Percentiles rank a stretch among this genome's conserved stretches.
phyloP scores from a whole-genome alignment of 108 stramenopile species.

The Pseudonitzschia pungens region DNA sequence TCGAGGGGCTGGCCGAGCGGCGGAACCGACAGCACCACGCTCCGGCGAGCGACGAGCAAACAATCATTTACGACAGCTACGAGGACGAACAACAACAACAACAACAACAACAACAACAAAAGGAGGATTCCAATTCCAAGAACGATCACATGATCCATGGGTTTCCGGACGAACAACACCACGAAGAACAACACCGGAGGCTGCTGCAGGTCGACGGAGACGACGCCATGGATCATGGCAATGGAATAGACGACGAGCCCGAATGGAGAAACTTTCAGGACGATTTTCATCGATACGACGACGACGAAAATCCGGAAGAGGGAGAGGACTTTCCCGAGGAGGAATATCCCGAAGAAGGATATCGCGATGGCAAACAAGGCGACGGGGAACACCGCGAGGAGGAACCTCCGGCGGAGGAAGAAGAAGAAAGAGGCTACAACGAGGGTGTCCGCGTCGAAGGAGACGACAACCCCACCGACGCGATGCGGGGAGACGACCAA shows the following conservation, averaged over 20 bases:
- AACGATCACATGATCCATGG: slow-evolving; percentile 8
- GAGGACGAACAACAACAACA: slow-evolving; percentile 12
- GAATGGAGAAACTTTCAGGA: slow-evolving; percentile 5
- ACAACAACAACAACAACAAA: neutral
- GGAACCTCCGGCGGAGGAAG: neutral
- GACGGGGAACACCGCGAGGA: neutral
- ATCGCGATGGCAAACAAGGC: neutral
- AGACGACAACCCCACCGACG: slow-evolving; percentile 18
- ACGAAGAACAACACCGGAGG: slow-evolving; percentile 25
- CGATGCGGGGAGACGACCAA: slow-evolving; percentile 21
- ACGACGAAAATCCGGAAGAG: slow-evolving; percentile 16
- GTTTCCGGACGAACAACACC: slow-evolving; percentile 13
- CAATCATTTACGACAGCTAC: slow-evolving; percentile 7
- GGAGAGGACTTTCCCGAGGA: neutral
- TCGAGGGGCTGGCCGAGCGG: slow-evolving; percentile 49
- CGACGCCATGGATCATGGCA: neutral
- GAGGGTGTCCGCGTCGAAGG: slow-evolving; percentile 1
- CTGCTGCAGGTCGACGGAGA: slow-evolving; percentile 27
- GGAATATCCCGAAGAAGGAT: slow-evolving; percentile 6
- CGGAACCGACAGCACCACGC: slow-evolving; percentile 33
- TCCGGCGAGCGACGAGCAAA: slow-evolving; percentile 16
- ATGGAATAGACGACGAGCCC: slow-evolving; percentile 2
- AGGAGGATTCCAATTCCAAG: slow-evolving; percentile 1
- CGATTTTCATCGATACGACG: slow-evolving; percentile 11
- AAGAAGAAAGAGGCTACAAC: slow-evolving; percentile 5